These are phyloP conservation scores for Geotrichum cucujoidarum DNA, from an alignment of 1,139 yeast genomes.

Conservation along the genomic window DNA sequence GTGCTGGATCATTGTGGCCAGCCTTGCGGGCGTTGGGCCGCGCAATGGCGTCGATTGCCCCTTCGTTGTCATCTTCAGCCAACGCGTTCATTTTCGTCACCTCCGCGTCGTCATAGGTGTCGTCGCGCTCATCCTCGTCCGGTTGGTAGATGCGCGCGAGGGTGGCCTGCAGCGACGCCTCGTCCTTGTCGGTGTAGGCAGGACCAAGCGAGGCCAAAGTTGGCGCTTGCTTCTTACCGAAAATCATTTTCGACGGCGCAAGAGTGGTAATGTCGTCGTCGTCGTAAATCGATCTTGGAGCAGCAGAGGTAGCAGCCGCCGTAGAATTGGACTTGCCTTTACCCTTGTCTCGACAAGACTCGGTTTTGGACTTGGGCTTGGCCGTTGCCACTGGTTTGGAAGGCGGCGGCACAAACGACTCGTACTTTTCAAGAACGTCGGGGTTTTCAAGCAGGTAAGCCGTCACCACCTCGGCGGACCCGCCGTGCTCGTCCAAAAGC, in stretches of 20 bases:
- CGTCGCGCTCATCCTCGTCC: constrained; percentile 79
- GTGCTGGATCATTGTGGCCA: neutral
- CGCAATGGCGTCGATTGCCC: constrained; percentile 19
- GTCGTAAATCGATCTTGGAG: constrained; percentile 31
- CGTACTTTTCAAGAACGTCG: constrained; percentile 33
- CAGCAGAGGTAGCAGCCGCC: constrained; percentile 5
- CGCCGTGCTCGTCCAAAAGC: constrained; percentile 46
- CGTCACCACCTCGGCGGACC: constrained; percentile 56
- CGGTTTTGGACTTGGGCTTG: constrained; percentile 5
- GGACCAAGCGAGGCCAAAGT: constrained; percentile 9
- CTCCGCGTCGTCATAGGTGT: constrained; percentile 76
- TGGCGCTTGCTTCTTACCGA: constrained; percentile 34
- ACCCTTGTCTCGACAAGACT: constrained; percentile 13
- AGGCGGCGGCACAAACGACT: constrained; percentile 22
- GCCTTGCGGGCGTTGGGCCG: constrained; percentile 13
- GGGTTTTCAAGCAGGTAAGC: constrained; percentile 61
- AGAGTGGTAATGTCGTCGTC: constrained; percentile 35
- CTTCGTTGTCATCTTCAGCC: constrained; percentile 18
- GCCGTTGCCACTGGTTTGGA: constrained; percentile 12
- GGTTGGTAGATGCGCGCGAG: constrained; percentile 60
- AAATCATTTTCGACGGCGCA: constrained; percentile 22
- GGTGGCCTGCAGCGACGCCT: constrained; percentile 58
- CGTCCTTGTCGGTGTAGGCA: constrained; percentile 27
- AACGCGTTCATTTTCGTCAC: constrained; percentile 31
- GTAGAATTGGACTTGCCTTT: constrained; percentile 22